Base-by-base conservation (phyloP, 345 rosid species). In the Zanthoxylum bungeanum region DNA sequence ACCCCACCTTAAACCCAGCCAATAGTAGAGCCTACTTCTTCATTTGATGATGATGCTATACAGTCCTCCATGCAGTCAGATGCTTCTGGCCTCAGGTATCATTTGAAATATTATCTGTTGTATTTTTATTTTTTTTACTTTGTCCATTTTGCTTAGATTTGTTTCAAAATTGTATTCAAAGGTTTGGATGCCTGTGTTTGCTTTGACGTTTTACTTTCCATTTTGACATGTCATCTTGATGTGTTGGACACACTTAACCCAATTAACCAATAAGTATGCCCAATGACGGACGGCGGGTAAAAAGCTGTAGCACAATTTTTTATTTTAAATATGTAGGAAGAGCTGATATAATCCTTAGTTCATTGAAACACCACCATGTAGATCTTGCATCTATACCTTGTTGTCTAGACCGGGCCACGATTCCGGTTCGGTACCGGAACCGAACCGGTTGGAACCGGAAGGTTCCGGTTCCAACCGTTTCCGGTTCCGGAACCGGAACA, bases 1-100 rank as follows among this genome's bases (percentile, higher is more conserved):
- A 95, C 99, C 70, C 99, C 99, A 49, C 98, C 99, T 28, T 97
- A 92, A 79, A 87, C 97, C 55, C 96, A 90, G 68, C 89, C 98
- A 9, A 71, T 89, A 77, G 81, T 75, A 67, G 84, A 83, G 22
- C 80, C 84, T 49, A 76, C 80, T 82, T 70, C 88, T 59, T 55
- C 79, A 50, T 89, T 79, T 81, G 99, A 95, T 75, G 98, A 89
- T 81, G 97, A 87, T 80, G 98, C 92, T 64, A 88, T 92, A 74
- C 89, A 92, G 81, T 96, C 93, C 55, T 95, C 96, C 28, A 85
- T 95, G 55, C 89, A 89, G 84, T 74, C 89, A 64, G 97, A 92
- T 85, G 87, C 85, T 65, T 90, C 99, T 74, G 93, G 81, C 50
- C 91, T 95, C 71, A 87, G 99, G 99, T 95, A 87, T 37, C 39